Evolutionary conservation across 495 filamentous ascomycete genomes (phyloP).

Genomic region (Penicillium dipodomyicola): DNA sequence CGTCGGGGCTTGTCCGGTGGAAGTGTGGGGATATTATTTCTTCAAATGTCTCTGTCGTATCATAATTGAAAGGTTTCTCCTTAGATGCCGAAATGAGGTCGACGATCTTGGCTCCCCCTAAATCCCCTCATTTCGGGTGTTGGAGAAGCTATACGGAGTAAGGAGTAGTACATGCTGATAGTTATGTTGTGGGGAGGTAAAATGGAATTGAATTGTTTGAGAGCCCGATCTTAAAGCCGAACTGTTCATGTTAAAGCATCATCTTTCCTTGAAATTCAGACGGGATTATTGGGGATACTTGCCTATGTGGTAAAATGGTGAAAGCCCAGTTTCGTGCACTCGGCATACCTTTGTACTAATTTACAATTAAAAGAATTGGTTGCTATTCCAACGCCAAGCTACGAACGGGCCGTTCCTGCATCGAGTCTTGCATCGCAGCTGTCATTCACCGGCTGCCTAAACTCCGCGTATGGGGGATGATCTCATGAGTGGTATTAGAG

Average conservation of each 20-base stretch:
- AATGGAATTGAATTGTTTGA: background rate
- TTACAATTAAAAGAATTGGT: background rate
- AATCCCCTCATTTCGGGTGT: background rate
- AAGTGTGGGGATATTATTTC: background rate
- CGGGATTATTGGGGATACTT: background rate
- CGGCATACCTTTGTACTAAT: background rate
- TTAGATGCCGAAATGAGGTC: background rate
- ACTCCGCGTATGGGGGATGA: background rate
- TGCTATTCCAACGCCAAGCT: background rate
- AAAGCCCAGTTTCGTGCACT: background rate
- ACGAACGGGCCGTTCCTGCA: background rate
- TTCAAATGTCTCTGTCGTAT: background rate
- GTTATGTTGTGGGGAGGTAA: background rate
- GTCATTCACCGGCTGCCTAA: background rate
- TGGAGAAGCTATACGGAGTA: background rate
- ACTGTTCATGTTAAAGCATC: background rate
- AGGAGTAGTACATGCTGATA: background rate
- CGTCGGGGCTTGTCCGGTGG: background rate
- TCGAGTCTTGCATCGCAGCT: background rate
- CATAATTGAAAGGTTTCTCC: background rate
- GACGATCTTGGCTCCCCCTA: slow-evolving; percentile 1
- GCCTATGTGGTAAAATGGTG: background rate
- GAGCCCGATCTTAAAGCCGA: background rate
- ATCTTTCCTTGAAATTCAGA: background rate
- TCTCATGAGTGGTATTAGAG: slow-evolving; percentile 8